A percentile compares a stretch with the other conserved stretches of the same genome.
phyloP scores from a whole-genome alignment of 768 basidiomycete species.

The Auriscalpium microsporum region DNA sequence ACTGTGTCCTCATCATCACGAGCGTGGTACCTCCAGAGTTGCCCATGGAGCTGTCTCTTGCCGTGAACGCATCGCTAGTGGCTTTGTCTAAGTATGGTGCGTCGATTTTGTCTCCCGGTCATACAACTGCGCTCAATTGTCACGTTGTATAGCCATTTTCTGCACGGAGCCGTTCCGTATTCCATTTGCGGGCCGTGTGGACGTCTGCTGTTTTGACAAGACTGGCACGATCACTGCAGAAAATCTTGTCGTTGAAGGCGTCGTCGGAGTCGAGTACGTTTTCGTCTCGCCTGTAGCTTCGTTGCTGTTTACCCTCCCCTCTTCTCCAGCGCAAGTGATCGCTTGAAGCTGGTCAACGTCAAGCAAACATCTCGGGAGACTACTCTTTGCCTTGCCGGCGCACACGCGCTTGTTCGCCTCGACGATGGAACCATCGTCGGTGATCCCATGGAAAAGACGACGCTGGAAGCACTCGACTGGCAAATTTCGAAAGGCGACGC shows the following conservation, averaged over 20 bases:
- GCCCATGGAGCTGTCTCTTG: constrained; percentile 95
- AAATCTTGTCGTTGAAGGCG: constrained; percentile 88
- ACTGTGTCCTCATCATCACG: constrained; percentile 94
- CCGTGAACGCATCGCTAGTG: constrained; percentile 91
- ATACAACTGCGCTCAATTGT: neutral
- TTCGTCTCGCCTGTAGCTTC: neutral
- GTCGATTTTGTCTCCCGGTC: constrained; percentile 18
- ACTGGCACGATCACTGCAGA: constrained; percentile 98
- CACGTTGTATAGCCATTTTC: constrained; percentile 70
- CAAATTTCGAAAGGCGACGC: constrained; percentile 44
- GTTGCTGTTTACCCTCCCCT: constrained; percentile 3
- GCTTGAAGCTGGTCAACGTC: constrained; percentile 64
- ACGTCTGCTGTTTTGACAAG: constrained; percentile 99
- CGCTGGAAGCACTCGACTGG: constrained; percentile 88
- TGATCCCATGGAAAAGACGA: constrained; percentile 99
- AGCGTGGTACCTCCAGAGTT: constrained; percentile 96
- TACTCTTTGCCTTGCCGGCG: constrained; percentile 81
- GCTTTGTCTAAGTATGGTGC: constrained; percentile 87
- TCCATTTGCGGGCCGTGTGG: constrained; percentile 89
- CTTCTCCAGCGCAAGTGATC: constrained; percentile 44
- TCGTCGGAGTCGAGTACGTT: constrained; percentile 83
- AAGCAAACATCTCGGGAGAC: constrained; percentile 72
- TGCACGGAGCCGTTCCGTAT: constrained; percentile 99
- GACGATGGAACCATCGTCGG: constrained; percentile 94
- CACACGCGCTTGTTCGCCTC: constrained; percentile 88